Base-by-base conservation (phyloP, 805 yeast genomes). In the Suhomyces emberorum region DNA sequence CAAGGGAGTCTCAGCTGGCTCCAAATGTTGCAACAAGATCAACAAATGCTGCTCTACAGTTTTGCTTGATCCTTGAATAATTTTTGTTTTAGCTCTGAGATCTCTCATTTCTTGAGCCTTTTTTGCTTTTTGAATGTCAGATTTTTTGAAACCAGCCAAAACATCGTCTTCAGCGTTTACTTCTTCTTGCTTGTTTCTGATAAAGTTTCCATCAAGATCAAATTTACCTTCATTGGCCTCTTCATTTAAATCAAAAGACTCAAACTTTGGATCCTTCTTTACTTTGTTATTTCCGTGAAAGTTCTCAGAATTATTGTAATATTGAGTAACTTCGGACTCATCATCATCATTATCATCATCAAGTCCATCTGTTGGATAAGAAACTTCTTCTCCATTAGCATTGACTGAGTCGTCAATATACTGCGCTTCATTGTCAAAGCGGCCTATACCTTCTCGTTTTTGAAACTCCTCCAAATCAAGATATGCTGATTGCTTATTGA, bases 141-240 rank as follows among this genome's bases (percentile, higher is more conserved):
- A 44, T 39, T 55, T 55, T 26, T 59, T 57, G 4, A 60, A 31
- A 4, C 59, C 69, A 14, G 45, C 44, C 23, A 70, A 49, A 70
- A 74, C 70, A 56, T 19, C 60, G 64, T 27, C 50, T 54, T 53
- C 45, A 7, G 12, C 26, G 7, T 48, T 51, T 4, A 54, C 60
- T 8, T 58, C 59, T 8, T 45, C 40, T 3, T 62, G 61, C 3
- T 65, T 69, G 11, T 59, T 57, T 17, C 71, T 59, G 14, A 77
- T 59, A 46, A 64, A 82, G 46, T 78, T 80, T 1, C 88, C 87
- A 26, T 72, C 74, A 25, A 59, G 66, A 46, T 81, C 88, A 49
- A 80, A 79, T 3, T 55, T 54, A 2, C 88, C 91, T 30, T 73
- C 77, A 36, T 70, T 70, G 28, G 64, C 55, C 47, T 84, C 91